phyloP scores from a whole-genome alignment of 192 early-diverging fungal genomes.

The Gryganskiella cystojenkinii region DNA sequence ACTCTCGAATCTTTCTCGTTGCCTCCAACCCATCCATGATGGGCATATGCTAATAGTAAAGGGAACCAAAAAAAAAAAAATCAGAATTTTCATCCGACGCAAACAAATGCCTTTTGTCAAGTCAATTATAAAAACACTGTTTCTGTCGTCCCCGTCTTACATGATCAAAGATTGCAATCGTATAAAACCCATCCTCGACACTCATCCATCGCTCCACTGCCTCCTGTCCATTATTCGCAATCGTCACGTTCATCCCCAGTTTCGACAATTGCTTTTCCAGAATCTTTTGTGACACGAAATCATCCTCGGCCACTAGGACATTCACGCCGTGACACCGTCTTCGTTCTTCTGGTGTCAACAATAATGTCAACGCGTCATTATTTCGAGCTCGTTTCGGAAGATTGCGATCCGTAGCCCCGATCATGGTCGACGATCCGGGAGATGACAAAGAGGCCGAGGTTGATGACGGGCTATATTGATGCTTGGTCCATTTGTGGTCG shows the following conservation, averaged over 20 bases:
- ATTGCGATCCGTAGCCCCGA: background rate
- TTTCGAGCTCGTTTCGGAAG: constrained; percentile 32
- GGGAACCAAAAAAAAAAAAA: background rate
- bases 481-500: background rate
- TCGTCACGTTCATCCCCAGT: constrained; percentile 45
- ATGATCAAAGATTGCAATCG: constrained; percentile 51
- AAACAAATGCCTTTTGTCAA: too few relatives aligned
- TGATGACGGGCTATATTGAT: background rate
- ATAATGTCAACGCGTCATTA: constrained; percentile 37
- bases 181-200: constrained; percentile 33
- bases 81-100: background rate
- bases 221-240: constrained; percentile 46
- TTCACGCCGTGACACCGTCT: constrained; percentile 28
- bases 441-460: background rate
- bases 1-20: constrained; percentile 25
- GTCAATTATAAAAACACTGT: background rate
- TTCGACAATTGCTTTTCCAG: constrained; percentile 51
- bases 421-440: background rate
- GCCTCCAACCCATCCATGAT: constrained; percentile 51
- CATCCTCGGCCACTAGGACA: constrained; percentile 46
- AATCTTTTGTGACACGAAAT: constrained; percentile 52
- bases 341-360: constrained; percentile 31
- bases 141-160: too few relatives aligned
- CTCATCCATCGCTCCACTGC: constrained; percentile 39
- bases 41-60: constrained; percentile 40